These are phyloP conservation scores for Stipa capillata DNA, from an alignment of 176 grass and related monocot species.

Conservation along the genomic window DNA sequence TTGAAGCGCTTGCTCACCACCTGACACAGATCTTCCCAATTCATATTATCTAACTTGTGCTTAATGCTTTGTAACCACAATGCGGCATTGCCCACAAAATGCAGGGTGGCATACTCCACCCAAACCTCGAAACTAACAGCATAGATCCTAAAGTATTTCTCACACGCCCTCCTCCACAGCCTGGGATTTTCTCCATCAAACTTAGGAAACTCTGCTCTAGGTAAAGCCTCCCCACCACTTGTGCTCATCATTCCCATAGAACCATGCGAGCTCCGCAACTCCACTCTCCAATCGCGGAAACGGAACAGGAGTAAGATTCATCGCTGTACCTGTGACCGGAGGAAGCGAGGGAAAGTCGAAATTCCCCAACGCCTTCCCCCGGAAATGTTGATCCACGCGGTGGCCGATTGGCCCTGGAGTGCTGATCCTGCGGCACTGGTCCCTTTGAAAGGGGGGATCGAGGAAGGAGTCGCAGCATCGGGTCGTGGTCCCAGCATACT, in stretches of 20 bases:
- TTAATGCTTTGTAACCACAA: neutral
- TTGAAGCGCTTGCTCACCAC: neutral
- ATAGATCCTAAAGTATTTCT: neutral
- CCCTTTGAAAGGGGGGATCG: too few relatives aligned
- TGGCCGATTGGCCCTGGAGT: neutral
- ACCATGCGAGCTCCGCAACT: too few relatives aligned
- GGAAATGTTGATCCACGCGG: too few relatives aligned
- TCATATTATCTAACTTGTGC: neutral
- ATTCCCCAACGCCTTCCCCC: neutral
- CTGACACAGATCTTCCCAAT: neutral
- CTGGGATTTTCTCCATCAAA: neutral
- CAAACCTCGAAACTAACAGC: neutral
- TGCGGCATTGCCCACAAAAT: neutral
- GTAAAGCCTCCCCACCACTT: fast-evolving
- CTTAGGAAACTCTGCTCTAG: neutral
- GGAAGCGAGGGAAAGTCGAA: neutral
- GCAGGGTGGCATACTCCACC: neutral
- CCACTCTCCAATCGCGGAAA: too few relatives aligned
- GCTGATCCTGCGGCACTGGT: too few relatives aligned
- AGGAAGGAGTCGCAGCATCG: neutral
- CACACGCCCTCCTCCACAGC: neutral
- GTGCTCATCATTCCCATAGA: too few relatives aligned
- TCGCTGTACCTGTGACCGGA: neutral
- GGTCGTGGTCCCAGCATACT: too few relatives aligned
- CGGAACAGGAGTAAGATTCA: fast-evolving